These are phyloP conservation scores for Triangularia verruculosa DNA, from an alignment of 2,329 filamentous ascomycete genomes.

Conservation along the genomic window DNA sequence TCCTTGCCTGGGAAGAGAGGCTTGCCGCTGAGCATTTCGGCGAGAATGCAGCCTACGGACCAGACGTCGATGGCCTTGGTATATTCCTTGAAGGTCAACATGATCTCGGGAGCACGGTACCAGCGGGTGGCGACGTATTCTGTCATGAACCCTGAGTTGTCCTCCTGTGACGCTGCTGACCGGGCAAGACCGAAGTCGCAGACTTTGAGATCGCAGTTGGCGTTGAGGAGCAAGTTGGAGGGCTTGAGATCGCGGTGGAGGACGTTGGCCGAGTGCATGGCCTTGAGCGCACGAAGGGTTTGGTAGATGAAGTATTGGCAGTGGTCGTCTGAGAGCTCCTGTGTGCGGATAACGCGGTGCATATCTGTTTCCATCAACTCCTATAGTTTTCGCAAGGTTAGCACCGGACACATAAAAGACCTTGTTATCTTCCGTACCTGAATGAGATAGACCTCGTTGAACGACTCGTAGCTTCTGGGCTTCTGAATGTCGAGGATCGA, in stretches of 20 bases:
- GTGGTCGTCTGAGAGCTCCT: slow-evolving; percentile 97
- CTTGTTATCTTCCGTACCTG: slow-evolving; percentile 69
- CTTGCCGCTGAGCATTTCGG: slow-evolving; percentile 98
- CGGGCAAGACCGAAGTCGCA: slow-evolving; percentile 97
- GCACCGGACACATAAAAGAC: slow-evolving; percentile 8
- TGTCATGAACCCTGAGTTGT: slow-evolving; percentile 99
- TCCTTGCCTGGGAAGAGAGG: slow-evolving; percentile 98
- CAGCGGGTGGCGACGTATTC: slow-evolving; percentile 99
- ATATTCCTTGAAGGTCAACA: slow-evolving; percentile 99
- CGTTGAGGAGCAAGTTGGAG: slow-evolving; percentile 93
- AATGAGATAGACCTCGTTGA: slow-evolving; percentile 97
- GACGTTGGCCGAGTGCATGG: slow-evolving; percentile 98
- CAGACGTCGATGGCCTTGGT: slow-evolving; percentile 99
- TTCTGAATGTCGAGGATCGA: slow-evolving; percentile 99
- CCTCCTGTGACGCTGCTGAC: slow-evolving; percentile 93
- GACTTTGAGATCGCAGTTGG: slow-evolving; percentile 98
- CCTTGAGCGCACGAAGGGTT: slow-evolving; percentile 93
- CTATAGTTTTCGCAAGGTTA: slow-evolving; percentile 43
- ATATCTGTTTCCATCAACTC: slow-evolving; percentile 99
- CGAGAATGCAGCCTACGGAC: slow-evolving; percentile 97
- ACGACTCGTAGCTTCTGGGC: slow-evolving; percentile 90
- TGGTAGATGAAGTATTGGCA: slow-evolving; percentile 99
- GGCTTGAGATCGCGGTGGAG: slow-evolving; percentile 97
- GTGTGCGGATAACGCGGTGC: slow-evolving; percentile 97
- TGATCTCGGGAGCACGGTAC: slow-evolving; percentile 99